These are phyloP conservation scores for Boletellus ananiceps DNA, from an alignment of 768 basidiomycete species.

Conservation along the genomic window DNA sequence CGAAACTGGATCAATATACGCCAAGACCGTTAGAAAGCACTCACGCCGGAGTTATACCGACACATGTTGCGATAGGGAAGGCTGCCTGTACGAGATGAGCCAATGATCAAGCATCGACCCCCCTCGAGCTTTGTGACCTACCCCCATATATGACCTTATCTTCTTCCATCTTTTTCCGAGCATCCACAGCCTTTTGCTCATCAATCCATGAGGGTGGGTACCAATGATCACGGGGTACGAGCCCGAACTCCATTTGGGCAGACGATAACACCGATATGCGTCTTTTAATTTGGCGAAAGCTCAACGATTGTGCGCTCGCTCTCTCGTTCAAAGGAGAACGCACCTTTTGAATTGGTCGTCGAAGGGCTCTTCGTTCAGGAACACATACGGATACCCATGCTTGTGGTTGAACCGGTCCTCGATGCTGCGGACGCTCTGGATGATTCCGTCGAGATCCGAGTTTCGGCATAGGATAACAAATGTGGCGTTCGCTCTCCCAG, in stretches of 20 bases:
- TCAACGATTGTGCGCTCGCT: constrained; percentile 5
- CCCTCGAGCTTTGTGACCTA: constrained; percentile 16
- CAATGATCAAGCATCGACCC: neutral
- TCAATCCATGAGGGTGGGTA: constrained; percentile 69
- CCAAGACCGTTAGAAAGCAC: constrained; percentile 13
- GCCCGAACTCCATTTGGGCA: constrained; percentile 50
- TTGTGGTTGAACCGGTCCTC: constrained; percentile 59
- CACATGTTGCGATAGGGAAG: constrained; percentile 67
- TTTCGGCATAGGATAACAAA: constrained; percentile 56
- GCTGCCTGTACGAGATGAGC: constrained; percentile 5
- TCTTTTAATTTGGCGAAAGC: constrained; percentile 20
- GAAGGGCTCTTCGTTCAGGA: constrained; percentile 62
- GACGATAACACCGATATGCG: constrained; percentile 36
- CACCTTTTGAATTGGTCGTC: constrained; percentile 47
- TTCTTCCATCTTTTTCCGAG: constrained; percentile 48
- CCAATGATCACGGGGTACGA: constrained; percentile 63
- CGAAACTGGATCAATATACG: neutral
- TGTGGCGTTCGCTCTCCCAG: constrained; percentile 47
- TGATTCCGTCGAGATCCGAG: constrained; percentile 40
- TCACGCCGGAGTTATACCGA: constrained; percentile 66
- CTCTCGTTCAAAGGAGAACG: neutral
- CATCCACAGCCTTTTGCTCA: constrained; percentile 51
- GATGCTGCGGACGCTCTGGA: constrained; percentile 47
- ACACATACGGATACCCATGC: constrained; percentile 57
- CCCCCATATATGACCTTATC: constrained; percentile 48